Base-by-base conservation (phyloP, 495 filamentous ascomycete species). In the Daldinia caldariorum region DNA sequence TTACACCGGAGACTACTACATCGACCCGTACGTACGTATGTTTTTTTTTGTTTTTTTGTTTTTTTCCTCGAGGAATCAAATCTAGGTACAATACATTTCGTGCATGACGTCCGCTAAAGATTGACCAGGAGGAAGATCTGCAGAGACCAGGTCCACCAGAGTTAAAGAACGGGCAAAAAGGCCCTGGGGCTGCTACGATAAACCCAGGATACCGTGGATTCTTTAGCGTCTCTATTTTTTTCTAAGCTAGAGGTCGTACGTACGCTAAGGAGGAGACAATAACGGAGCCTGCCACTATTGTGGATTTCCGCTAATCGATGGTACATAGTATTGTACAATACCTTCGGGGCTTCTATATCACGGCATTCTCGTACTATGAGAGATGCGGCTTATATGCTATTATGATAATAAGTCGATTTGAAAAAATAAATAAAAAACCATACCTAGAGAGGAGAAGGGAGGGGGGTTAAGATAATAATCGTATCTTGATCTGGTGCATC, bases 81-180 rank as follows among this genome's bases (percentile, higher is more conserved):
- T 72, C 69, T 67, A 60, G n/a, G 26, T 26, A 26, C 26, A 26
- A 26, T 26, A 26, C 26, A 72, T 72, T 64, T 72, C 60, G 63
- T 72, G 69, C 69, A 72, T 72, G 64, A 64, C 64, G 50, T 45
- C 69, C 69, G 50, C 45, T 39, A 56, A 26, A 63, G 61, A 67
- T 65, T 56, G 39, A 57, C 61, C 34, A 37, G 39, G 26, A 39
- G 47, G 26, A 26, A 39, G 70, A 72, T 72, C 70, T 41, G 35
- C 67, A 61, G 26, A 58, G 53, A 45, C 63, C 37, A 61, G 55
- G 45, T 49, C 47, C 43, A 56, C 55, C 38, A 16, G 18, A 32
- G 26, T 26, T 26, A 26, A 26, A 26, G 26, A 26, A 26, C 18
- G 43, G 43, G 59, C 37, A 63, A 39, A 26, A 26, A 26, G 26